phyloP scores from a whole-genome alignment of 345 rosid species.

The Salix caprea region DNA sequence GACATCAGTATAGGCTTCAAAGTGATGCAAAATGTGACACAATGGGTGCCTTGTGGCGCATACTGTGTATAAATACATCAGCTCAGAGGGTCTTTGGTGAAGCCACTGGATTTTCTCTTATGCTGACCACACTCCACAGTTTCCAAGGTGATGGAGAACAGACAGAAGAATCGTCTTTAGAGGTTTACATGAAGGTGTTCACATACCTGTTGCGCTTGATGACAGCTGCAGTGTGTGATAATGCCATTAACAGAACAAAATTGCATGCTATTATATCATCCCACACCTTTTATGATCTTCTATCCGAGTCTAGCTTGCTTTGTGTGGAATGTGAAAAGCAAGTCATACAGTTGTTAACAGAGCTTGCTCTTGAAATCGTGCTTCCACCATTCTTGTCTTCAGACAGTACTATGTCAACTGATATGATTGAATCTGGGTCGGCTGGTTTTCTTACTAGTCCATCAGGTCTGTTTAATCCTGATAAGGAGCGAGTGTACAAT shows the following conservation, averaged over 20 bases:
- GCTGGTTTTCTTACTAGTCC: constrained; percentile 48
- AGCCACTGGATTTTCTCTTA: constrained; percentile 95
- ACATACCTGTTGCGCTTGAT: constrained; percentile 80
- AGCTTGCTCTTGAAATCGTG: constrained; percentile 93
- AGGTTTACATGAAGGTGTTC: constrained; percentile 61
- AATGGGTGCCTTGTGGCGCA: constrained; percentile 96
- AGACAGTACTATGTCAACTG: constrained; percentile 43
- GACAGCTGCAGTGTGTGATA: constrained; percentile 81
- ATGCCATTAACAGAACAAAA: constrained; percentile 76
- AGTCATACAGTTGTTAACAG: constrained; percentile 85
- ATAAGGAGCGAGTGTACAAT: constrained; percentile 81
- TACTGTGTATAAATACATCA: constrained; percentile 74
- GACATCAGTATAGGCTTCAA: constrained; percentile 84
- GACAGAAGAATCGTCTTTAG: constrained; percentile 50
- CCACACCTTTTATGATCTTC: constrained; percentile 86
- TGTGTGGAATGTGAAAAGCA: constrained; percentile 91
- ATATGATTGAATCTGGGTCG: constrained; percentile 43
- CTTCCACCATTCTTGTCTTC: constrained; percentile 79
- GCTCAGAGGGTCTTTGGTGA: constrained; percentile 94
- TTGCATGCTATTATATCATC: constrained; percentile 75
- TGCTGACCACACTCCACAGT: constrained; percentile 83
- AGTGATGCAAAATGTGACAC: constrained; percentile 94
- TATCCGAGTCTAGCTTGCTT: constrained; percentile 89
- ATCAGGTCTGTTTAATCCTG: constrained; percentile 63
- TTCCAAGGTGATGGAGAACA: constrained; percentile 68